Percentiles rank a stretch among this genome's conserved stretches.
phyloP scores from a whole-genome alignment of 306 rosid genomes.

The Sindora glabra region DNA sequence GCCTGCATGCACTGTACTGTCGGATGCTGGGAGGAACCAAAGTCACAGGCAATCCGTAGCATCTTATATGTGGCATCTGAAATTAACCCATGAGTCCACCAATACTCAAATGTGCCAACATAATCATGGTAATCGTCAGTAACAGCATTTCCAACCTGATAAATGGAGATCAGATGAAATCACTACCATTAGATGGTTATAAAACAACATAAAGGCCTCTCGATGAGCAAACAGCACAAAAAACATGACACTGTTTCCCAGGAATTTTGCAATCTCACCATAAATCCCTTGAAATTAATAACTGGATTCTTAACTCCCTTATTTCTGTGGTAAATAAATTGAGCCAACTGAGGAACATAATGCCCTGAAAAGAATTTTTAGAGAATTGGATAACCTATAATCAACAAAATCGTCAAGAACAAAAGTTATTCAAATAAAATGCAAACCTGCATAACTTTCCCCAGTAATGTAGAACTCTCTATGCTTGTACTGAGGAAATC shows the following conservation, averaged over 20 bases:
- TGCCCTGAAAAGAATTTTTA: slow-evolving; percentile 53
- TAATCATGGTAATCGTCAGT: slow-evolving; percentile 85
- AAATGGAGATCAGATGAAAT: slow-evolving; percentile 16
- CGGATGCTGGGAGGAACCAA: slow-evolving; percentile 71
- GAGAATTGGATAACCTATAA: slow-evolving; percentile 6
- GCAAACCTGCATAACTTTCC: slow-evolving; percentile 95
- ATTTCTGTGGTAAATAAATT: slow-evolving; percentile 58
- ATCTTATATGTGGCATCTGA: slow-evolving; percentile 76
- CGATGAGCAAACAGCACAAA: too few relatives aligned
- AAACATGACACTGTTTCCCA: too few relatives aligned
- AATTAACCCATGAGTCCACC: slow-evolving; percentile 97
- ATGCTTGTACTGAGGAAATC: slow-evolving; percentile 90
- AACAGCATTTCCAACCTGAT: slow-evolving; percentile 90
- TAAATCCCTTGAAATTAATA: slow-evolving; percentile 77
- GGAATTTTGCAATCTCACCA: slow-evolving; percentile 49
- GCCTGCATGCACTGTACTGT: slow-evolving; percentile 59
- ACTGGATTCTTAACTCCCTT: slow-evolving; percentile 63
- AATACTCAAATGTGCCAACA: slow-evolving; percentile 83
- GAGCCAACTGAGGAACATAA: slow-evolving; percentile 87
- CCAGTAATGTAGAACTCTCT: slow-evolving; percentile 92
- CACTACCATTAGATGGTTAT: slow-evolving; percentile 1
- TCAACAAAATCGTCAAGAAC: neutral
- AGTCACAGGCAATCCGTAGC: slow-evolving; percentile 51
- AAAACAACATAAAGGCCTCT: neutral
- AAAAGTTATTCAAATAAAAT: slow-evolving; percentile 2